A percentile compares a stretch with the other conserved stretches of the same genome.
phyloP scores from a whole-genome alignment of 345 rosid genomes.

The Conringia planisiliqua region DNA sequence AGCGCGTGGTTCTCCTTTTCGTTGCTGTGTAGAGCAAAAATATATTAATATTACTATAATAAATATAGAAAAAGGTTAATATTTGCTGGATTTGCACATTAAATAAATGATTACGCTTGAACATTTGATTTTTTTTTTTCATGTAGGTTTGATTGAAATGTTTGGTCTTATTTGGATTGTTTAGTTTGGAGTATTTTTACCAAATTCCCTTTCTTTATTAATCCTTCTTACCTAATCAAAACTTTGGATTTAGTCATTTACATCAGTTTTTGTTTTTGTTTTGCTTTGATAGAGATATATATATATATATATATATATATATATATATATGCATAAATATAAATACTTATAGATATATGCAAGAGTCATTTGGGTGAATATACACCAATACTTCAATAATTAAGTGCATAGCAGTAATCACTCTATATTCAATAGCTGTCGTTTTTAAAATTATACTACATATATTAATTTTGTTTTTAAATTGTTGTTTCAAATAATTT shows the following conservation, averaged over 20 bases:
- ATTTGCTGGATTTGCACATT: constrained; percentile 19
- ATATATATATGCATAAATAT: too few relatives aligned
- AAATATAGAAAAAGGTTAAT: background rate
- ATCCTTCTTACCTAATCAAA: background rate
- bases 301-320: background rate
- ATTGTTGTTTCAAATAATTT: background rate
- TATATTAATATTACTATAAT: background rate
- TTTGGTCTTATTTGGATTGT: constrained; percentile 13
- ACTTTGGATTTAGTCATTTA: background rate
- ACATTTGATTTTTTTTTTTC: background rate
- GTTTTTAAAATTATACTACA: background rate
- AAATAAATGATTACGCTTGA: background rate
- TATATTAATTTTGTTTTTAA: background rate
- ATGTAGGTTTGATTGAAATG: background rate
- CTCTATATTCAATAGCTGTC: background rate
- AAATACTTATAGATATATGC: too few relatives aligned
- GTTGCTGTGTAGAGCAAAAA: too few relatives aligned
- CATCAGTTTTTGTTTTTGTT: background rate
- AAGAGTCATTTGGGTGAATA: too few relatives aligned
- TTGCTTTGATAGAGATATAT: background rate
- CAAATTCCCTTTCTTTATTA: background rate
- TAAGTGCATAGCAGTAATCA: too few relatives aligned
- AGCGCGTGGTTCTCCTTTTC: constrained; percentile 14
- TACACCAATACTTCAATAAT: too few relatives aligned
- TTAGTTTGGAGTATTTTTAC: background rate